Conservation (phyloP, 2,329 filamentous ascomycete genomes). For the Trichoderma arundinaceum region DNA sequence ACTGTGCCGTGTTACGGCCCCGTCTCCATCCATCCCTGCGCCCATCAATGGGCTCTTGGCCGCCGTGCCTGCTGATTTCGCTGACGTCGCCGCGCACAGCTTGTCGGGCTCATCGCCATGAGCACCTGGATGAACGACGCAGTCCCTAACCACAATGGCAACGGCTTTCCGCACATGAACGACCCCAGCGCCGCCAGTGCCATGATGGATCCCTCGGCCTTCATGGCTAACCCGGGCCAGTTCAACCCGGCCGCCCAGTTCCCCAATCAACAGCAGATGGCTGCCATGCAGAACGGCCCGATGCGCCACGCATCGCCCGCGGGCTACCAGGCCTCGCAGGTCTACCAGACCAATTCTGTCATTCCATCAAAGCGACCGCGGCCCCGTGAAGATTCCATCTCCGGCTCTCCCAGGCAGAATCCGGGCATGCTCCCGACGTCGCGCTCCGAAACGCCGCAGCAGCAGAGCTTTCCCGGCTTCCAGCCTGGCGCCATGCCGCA, state of each 20-base stretch:
- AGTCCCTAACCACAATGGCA: conserved; percentile 73
- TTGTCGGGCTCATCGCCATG: conserved; percentile 62
- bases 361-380: conserved; percentile 89
- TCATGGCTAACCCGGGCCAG: conserved; percentile 64
- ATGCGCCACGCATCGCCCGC: conserved; percentile 81
- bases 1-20: conserved; percentile 54
- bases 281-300: conserved; percentile 77
- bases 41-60: conserved; percentile 50
- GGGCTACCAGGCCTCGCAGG: conserved; percentile 51
- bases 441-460: conserved; percentile 90
- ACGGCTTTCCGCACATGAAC: conserved; percentile 68
- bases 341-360: conserved; percentile 83
- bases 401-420: conserved; percentile 78
- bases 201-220: conserved; percentile 71
- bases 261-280: conserved; percentile 60
- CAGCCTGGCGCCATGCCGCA: conserved; percentile 67
- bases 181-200: conserved; percentile 61
- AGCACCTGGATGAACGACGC: conserved; percentile 76
- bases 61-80: conserved; percentile 49
- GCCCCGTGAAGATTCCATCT: conserved; percentile 81
- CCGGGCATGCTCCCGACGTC: conserved; percentile 77
- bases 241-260: conserved; percentile 65
- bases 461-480: conserved; percentile 73
- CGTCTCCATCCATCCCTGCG: conserved; percentile 50
- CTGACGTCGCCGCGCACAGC: conserved; percentile 53